phyloP scores from a whole-genome alignment of 2,329 filamentous ascomycete species.

The Aspergillus japonicus region DNA sequence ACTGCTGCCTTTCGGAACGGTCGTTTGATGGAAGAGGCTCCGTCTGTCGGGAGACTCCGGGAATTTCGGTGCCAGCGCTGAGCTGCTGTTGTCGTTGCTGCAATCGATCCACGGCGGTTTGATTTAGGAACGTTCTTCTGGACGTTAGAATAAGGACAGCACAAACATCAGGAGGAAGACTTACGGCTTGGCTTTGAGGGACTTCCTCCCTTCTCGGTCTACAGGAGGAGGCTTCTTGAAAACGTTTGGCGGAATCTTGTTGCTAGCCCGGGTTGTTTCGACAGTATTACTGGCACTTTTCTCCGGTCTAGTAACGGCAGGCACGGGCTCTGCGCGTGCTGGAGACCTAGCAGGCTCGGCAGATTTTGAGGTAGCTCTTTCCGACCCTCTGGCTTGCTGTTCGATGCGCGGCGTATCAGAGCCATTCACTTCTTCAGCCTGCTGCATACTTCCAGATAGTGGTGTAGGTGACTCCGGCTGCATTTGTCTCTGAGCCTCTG shows the following conservation, averaged over 20 bases:
- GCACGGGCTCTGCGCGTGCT: neutral
- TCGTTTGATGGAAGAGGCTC: conserved; percentile 6
- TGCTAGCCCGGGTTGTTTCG: neutral
- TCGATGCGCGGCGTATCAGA: neutral
- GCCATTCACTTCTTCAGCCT: neutral
- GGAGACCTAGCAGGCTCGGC: neutral
- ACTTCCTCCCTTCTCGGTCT: conserved; percentile 16
- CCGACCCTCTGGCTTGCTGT: neutral
- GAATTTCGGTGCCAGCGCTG: neutral
- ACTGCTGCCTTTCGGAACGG: conserved; percentile 2
- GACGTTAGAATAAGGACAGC: neutral
- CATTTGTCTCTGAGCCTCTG: neutral
- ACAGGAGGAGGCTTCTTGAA: neutral
- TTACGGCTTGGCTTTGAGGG: conserved; percentile 18
- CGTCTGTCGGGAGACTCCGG: conserved; percentile 13
- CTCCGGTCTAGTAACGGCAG: neutral
- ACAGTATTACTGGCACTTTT: neutral
- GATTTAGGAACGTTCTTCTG: conserved; percentile 17
- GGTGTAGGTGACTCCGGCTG: neutral
- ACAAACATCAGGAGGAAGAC: neutral
- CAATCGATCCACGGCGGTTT: conserved; percentile 13
- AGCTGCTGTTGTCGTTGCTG: conserved; percentile 13
- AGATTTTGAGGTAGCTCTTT: neutral
- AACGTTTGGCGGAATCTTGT: neutral
- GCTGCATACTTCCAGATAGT: neutral